Percentiles rank a stretch among this genome's conserved stretches.
These are phyloP conservation scores for Paecilomyces dactylethromorphus DNA, from an alignment of 2,329 filamentous ascomycete species.

Conservation along the genomic window DNA sequence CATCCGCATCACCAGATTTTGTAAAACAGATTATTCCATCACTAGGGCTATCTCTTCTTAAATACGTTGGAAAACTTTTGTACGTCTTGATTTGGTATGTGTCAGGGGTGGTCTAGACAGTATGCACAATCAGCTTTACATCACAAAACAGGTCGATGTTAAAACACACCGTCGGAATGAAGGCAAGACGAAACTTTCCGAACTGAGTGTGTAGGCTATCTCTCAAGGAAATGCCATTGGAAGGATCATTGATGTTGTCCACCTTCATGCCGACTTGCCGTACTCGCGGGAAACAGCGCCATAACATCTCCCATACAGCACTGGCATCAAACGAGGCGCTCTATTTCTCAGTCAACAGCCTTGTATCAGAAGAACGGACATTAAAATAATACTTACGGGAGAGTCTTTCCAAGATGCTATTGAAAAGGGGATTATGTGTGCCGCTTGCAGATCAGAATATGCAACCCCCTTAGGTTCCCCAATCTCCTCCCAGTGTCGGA, in stretches of 20 bases:
- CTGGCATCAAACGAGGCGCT: not conserved
- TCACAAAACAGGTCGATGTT: not conserved
- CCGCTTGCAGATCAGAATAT: no score
- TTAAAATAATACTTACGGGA: no score
- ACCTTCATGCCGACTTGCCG: not conserved
- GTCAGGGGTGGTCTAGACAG: not conserved
- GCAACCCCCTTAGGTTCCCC: no score
- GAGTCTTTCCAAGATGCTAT: no score
- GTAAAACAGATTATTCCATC: no score
- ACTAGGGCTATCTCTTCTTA: not conserved
- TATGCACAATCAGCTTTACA: not conserved
- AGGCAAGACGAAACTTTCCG: not conserved
- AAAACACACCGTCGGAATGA: not conserved
- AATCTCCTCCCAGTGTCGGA: no score
- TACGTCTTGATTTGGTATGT: not conserved
- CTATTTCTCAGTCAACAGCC: not conserved
- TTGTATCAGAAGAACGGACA: not conserved
- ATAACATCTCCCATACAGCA: not conserved
- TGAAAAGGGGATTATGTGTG: no score
- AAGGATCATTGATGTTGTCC: not conserved
- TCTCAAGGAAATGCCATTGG: not conserved
- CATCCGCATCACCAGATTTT: no score
- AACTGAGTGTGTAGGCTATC: not conserved
- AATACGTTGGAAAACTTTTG: not conserved
- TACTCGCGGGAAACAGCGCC: not conserved